phyloP scores from a whole-genome alignment of 768 basidiomycete species.

The Inosperma sp. region DNA sequence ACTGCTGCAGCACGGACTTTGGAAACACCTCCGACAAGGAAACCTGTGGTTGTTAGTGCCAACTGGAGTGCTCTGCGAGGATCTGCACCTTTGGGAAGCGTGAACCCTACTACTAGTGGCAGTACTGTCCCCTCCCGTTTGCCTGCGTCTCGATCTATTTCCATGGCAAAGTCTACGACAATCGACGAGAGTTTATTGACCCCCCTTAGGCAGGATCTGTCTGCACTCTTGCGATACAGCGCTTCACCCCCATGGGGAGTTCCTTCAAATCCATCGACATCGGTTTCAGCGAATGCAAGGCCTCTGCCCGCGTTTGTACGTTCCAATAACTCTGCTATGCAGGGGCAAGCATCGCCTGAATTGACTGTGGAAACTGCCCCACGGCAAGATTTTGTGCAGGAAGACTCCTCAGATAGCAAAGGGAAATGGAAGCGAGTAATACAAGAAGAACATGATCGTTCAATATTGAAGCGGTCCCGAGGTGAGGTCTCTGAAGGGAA shows the following conservation, averaged over 20 bases:
- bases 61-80: constrained; percentile 42
- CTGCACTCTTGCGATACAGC: constrained; percentile 20
- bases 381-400: too few species aligned
- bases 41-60: constrained; percentile 43
- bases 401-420: too few species aligned
- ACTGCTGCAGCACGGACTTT: constrained; percentile 9
- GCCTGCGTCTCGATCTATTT: constrained; percentile 15
- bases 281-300: too few species aligned
- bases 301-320: too few species aligned
- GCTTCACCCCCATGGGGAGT: neutral
- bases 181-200: constrained; percentile 13
- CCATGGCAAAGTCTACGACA: constrained; percentile 14
- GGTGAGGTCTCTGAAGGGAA: neutral
- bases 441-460: too few species aligned
- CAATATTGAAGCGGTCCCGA: too few species aligned
- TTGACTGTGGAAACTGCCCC: too few species aligned
- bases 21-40: constrained; percentile 24
- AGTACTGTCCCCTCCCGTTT: constrained; percentile 5
- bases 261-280: too few species aligned
- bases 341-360: too few species aligned
- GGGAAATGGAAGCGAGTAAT: too few species aligned
- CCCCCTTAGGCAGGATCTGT: constrained; percentile 11
- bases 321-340: too few species aligned
- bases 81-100: constrained; percentile 1
- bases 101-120: neutral